phyloP scores from a whole-genome alignment of 257 asterid species.

The Misopates orontium region DNA sequence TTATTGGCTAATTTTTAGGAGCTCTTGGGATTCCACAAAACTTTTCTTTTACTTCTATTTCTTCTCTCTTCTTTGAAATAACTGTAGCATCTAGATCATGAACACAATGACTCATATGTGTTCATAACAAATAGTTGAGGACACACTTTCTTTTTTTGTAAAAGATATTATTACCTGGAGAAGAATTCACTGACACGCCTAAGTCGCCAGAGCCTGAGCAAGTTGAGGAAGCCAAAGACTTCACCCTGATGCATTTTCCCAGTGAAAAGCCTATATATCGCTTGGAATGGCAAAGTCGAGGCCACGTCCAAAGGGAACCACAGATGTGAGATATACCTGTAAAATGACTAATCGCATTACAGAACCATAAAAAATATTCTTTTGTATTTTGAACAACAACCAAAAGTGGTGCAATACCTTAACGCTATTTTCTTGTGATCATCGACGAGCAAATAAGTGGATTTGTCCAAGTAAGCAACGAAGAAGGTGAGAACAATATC shows the following conservation, averaged over 20 bases:
- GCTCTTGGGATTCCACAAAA: no score
- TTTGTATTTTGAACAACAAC: no score
- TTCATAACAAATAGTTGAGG: no score
- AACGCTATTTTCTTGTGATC: conserved; percentile 70
- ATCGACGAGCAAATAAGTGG: conserved; percentile 72
- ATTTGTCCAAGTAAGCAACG: conserved; percentile 79
- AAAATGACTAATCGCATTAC: background rate
- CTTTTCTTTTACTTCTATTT: no score
- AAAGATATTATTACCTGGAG: conserved; percentile 51
- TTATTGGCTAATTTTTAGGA: no score
- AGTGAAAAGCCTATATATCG: conserved; percentile 45
- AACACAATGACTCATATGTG: no score
- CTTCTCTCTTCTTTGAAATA: no score
- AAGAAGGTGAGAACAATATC: conserved; percentile 84
- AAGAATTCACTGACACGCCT: conserved; percentile 85
- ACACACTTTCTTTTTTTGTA: no score
- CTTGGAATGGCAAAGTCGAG: conserved; percentile 82
- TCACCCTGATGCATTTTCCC: conserved; percentile 47
- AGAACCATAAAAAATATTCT: no score
- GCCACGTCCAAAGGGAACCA: conserved; percentile 91
- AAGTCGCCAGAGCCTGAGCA: conserved; percentile 93
- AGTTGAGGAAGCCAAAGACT: conserved; percentile 79
- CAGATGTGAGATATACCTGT: conserved; percentile 59
- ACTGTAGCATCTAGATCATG: no score
- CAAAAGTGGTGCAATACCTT: conserved; percentile 49